phyloP scores from a whole-genome alignment of 257 asterid species.

The Solanum etuberosum region DNA sequence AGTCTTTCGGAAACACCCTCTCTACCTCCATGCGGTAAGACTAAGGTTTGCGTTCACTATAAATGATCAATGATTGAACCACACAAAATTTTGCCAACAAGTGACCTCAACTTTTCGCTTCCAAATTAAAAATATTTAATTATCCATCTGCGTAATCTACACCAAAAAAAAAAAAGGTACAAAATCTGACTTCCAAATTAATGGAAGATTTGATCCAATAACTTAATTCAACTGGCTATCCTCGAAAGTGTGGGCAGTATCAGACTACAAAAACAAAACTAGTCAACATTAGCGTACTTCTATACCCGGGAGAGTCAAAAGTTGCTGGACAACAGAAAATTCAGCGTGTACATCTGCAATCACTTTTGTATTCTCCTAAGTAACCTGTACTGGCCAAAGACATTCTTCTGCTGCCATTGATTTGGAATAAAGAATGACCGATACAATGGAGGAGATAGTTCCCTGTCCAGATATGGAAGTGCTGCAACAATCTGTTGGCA shows the following conservation, averaged over 20 bases:
- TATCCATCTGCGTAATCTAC: background rate
- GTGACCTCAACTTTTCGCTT: background rate
- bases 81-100: too few relatives aligned
- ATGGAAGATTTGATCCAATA: background rate
- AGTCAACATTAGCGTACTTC: background rate
- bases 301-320: background rate
- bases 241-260: background rate
- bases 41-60: too few relatives aligned
- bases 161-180: background rate
- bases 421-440: constrained; percentile 85
- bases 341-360: background rate
- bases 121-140: background rate
- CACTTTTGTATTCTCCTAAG: constrained; percentile 58
- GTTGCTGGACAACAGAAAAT: background rate
- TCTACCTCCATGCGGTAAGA: too few relatives aligned
- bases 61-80: too few relatives aligned
- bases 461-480: constrained; percentile 80
- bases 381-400: constrained; percentile 82
- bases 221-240: background rate
- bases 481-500: constrained; percentile 72
- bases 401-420: constrained; percentile 78
- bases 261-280: background rate
- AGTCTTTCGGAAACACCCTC: too few relatives aligned
- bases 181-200: background rate
- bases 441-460: constrained; percentile 77